These are phyloP conservation scores for Colletotrichum truncatum DNA, from an alignment of 2,329 filamentous ascomycete species.

Conservation along the genomic window DNA sequence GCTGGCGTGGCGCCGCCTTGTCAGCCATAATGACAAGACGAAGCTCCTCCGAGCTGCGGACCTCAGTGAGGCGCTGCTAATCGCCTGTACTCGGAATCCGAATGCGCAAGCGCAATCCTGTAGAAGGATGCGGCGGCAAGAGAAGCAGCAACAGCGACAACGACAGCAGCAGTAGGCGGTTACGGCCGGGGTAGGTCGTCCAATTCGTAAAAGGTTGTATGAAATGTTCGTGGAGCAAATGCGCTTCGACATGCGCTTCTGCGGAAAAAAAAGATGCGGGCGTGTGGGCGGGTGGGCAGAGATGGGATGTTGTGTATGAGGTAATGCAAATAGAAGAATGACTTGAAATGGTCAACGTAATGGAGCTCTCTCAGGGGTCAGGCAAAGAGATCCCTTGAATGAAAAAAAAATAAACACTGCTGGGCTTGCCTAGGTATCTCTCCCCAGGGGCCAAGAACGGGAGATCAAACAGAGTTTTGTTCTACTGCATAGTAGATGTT, in stretches of 20 bases:
- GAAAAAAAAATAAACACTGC: neutral
- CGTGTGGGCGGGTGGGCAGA: neutral
- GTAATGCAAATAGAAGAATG: neutral
- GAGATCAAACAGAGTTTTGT: conserved; percentile 21
- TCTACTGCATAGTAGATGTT: conserved; percentile 3
- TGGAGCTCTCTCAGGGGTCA: neutral
- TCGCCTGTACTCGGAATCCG: conserved; percentile 6
- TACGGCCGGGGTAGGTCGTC: neutral
- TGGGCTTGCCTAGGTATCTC: too few species aligned
- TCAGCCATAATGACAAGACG: neutral
- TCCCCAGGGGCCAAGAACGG: neutral
- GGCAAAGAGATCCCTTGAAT: neutral
- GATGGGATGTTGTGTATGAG: conserved; percentile 12
- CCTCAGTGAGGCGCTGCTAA: neutral
- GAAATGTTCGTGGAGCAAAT: conserved; percentile 17
- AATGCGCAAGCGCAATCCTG: conserved; percentile 9
- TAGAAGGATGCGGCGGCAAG: neutral
- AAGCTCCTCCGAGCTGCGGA: neutral
- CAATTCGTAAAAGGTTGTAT: conserved; percentile 1
- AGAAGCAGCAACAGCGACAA: neutral
- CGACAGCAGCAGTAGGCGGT: neutral
- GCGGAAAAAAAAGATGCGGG: neutral
- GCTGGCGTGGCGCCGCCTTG: neutral
- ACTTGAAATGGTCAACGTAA: neutral
- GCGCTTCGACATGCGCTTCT: conserved; percentile 28